Evolutionary conservation across 2,329 filamentous ascomycete species (phyloP).

Genomic region (Stagonosporopsis cucurbitacearum): DNA sequence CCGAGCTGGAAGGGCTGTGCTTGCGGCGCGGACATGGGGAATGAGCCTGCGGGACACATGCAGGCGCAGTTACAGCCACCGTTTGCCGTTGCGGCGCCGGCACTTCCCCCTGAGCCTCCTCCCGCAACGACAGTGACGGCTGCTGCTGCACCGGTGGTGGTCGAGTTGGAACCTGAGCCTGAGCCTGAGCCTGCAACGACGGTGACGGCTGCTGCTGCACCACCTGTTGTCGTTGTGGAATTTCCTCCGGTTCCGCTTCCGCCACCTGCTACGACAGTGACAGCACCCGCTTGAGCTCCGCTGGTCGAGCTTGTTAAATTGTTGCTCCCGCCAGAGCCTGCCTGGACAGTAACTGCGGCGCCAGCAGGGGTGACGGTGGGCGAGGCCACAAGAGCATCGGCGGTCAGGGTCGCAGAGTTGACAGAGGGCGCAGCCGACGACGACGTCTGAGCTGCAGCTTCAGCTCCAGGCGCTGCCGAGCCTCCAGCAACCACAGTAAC

Average conservation of each 20-base stretch:
- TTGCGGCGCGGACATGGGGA: conserved; percentile 39
- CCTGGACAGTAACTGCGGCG: conserved; percentile 26
- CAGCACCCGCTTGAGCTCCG: conserved; percentile 8
- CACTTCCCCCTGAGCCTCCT: conserved; percentile 9
- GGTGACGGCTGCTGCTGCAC: conserved; percentile 22
- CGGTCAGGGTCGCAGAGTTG: conserved; percentile 29
- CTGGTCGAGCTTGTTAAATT: conserved; percentile 11
- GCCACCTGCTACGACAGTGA: conserved; percentile 23
- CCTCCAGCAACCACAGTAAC: conserved; percentile 27
- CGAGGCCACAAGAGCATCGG: conserved; percentile 28
- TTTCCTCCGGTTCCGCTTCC: conserved; percentile 9
- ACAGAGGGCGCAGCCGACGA: conserved; percentile 25
- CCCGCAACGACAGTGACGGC: conserved; percentile 36
- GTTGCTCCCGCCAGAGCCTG: conserved; percentile 14
- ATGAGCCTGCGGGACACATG: conserved; percentile 37
- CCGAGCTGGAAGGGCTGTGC: conserved; percentile 39
- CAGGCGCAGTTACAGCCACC: conserved; percentile 41
- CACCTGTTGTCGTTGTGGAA: conserved; percentile 13
- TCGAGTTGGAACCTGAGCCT: conserved; percentile 16
- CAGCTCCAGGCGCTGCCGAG: conserved; percentile 12
- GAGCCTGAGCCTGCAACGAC: conserved; percentile 32
- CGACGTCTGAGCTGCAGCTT: conserved; percentile 15
- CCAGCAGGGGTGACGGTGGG: conserved; percentile 27
- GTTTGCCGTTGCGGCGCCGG: conserved; percentile 20
- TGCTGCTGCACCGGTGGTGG: conserved; percentile 15